Evolutionary conservation across 106 monocot genomes (phyloP), one percentile per base, ranked within the genome.

Genomic region (Dioscorea zingiberensis): DNA sequence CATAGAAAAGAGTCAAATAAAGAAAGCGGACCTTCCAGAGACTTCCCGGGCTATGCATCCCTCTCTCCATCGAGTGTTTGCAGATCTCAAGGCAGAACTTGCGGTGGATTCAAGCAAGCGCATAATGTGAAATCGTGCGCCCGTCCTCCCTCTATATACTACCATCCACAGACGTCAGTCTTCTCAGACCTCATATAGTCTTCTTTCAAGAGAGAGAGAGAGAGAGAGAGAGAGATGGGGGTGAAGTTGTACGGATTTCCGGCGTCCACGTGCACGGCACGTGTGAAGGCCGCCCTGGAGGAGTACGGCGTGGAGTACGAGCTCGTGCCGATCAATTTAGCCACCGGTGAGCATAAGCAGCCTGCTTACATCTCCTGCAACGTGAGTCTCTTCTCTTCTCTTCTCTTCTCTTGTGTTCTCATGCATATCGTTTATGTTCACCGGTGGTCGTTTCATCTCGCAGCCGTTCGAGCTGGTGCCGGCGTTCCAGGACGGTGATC

Each of bases 331-430:
- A 48, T 84, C 51, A 57, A 71, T 63, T 45, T 75, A 38, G 11
- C 27, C 45, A 27, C 67, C 71, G 78, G 78, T 58, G 83, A 84
- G 62, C 78, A 76, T 47, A 84, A 84, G 75, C 44, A 71, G n/a
- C 75, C 71, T 0, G 60, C 71, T 22, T 63, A 71, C 75, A 70
- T 79, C 60, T 23, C 64, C 16, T 65, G 70, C 64, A 84, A 84
- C 27, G 77, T 74, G 74, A 10, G 64, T 51, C 14, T 14, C 27
- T 60, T 24, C 13, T 17, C n/a, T 8, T 48, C 9, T 9, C 21
- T 25, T 64, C 21, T 15, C 19, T 28, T 28, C 29, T 28, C 3
- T 21, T 47, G 47, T 14, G 47, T 22, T 13, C 44, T 23, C 4
- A 17, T 47, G 44, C 5, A 0, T 21, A 21, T 25, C 15, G 28